These are phyloP conservation scores for Fusarium compactum DNA, from an alignment of 2,329 filamentous ascomycete genomes.

Conservation along the genomic window DNA sequence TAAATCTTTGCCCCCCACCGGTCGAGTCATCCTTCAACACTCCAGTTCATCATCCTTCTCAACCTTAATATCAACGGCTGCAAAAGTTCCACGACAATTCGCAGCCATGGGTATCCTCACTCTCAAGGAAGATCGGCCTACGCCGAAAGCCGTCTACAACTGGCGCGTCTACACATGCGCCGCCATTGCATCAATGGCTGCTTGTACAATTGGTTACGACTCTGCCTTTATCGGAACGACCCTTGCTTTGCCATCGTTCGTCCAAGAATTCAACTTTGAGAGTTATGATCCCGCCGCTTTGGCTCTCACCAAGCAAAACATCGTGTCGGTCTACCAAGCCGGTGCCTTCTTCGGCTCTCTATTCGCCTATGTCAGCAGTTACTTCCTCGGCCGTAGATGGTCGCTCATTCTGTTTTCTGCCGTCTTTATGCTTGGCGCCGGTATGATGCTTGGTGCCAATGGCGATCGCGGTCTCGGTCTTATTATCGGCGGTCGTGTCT, in stretches of 20 bases:
- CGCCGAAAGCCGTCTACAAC: slow-evolving; percentile 69
- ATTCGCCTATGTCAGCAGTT: slow-evolving; percentile 73
- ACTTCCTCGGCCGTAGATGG: slow-evolving; percentile 75
- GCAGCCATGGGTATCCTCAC: slow-evolving; percentile 60
- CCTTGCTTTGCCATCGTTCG: slow-evolving; percentile 76
- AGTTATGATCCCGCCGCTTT: slow-evolving; percentile 61
- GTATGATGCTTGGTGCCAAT: slow-evolving; percentile 77
- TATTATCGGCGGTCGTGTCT: slow-evolving; percentile 71
- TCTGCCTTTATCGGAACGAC: slow-evolving; percentile 85
- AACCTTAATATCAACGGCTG: slow-evolving; percentile 15
- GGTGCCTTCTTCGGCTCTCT: slow-evolving; percentile 87
- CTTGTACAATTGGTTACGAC: slow-evolving; percentile 72
- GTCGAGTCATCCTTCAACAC: slow-evolving; percentile 10
- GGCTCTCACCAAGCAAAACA: slow-evolving; percentile 76
- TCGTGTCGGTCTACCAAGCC: slow-evolving; percentile 84
- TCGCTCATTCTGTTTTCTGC: slow-evolving; percentile 71
- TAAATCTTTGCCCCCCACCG: slow-evolving; percentile 42
- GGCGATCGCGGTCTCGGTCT: slow-evolving; percentile 71
- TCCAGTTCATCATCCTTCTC: slow-evolving; percentile 25
- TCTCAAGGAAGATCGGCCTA: slow-evolving; percentile 68
- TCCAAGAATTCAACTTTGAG: slow-evolving; percentile 73
- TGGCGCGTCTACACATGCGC: slow-evolving; percentile 70
- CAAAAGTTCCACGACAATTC: neutral
- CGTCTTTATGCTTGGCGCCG: slow-evolving; percentile 77
- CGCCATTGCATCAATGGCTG: slow-evolving; percentile 66